phyloP scores from a whole-genome alignment of 2,329 filamentous ascomycete genomes.

The Orbilia oligospora region DNA sequence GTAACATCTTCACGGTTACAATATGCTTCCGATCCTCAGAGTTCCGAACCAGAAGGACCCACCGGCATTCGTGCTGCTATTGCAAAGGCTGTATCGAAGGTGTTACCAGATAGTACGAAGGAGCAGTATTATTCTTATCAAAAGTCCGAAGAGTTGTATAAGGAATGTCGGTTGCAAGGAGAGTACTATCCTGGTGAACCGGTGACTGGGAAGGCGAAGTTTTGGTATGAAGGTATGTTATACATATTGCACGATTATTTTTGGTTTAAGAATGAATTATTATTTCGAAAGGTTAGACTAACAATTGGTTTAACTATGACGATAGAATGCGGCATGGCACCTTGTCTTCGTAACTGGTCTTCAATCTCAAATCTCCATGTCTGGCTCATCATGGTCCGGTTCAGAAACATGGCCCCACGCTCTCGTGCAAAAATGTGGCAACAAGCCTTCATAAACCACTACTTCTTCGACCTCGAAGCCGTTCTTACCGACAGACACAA shows the following conservation, averaged over 20 bases:
- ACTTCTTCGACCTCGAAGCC: constrained; percentile 90
- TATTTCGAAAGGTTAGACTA: neutral
- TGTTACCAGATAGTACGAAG: constrained; percentile 49
- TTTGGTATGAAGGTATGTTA: constrained; percentile 84
- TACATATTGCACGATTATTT: neutral
- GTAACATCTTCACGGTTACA: constrained; percentile 11
- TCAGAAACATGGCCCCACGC: constrained; percentile 61
- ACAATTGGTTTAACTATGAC: neutral
- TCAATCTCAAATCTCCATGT: constrained; percentile 97
- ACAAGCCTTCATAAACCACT: constrained; percentile 92
- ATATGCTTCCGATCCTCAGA: neutral
- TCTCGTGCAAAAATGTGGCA: constrained; percentile 72
- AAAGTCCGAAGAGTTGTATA: constrained; percentile 49
- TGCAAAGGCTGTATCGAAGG: constrained; percentile 24
- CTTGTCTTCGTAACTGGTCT: constrained; percentile 95
- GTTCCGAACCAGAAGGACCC: neutral
- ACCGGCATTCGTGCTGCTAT: constrained; percentile 21
- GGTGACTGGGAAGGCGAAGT: constrained; percentile 79
- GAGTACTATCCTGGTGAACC: constrained; percentile 77
- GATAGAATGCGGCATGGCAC: constrained; percentile 80
- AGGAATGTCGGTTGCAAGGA: constrained; percentile 52
- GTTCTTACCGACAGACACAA: constrained; percentile 86
- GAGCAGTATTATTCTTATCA: constrained; percentile 54
- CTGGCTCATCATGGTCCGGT: constrained; percentile 82
- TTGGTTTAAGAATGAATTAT: neutral